Percentiles rank a stretch among this genome's conserved stretches.
Evolutionary conservation across 1,139 yeast species (phyloP).

Genomic region (Suhomyces bolitotheri): DNA sequence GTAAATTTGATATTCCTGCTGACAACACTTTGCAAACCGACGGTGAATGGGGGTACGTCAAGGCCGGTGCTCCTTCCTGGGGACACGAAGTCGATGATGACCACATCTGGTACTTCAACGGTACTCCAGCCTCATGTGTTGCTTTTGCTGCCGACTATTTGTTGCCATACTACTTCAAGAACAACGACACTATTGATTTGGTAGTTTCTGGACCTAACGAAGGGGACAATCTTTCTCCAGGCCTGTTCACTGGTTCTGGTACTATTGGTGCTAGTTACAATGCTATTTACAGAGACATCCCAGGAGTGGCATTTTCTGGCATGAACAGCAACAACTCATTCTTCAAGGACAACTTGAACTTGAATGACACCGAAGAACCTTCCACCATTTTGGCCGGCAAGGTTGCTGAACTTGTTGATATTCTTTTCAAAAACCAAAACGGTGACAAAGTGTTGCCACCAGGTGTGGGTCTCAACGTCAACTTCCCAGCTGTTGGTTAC

Average conservation of each 20-base stretch:
- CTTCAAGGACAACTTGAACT: slow-evolving; percentile 39
- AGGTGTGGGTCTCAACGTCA: slow-evolving; percentile 49
- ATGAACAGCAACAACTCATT: slow-evolving; percentile 46
- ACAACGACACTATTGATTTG: slow-evolving; percentile 38
- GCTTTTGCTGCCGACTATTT: slow-evolving; percentile 46
- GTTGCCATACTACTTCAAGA: slow-evolving; percentile 38
- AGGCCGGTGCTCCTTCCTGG: slow-evolving; percentile 49
- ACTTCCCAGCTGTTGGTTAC: slow-evolving; percentile 46
- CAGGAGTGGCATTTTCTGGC: slow-evolving; percentile 49
- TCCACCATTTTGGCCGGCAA: slow-evolving; percentile 44
- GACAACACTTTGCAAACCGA: slow-evolving; percentile 40
- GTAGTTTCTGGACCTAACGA: slow-evolving; percentile 51
- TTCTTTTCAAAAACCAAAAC: slow-evolving; percentile 35
- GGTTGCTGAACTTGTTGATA: slow-evolving; percentile 39
- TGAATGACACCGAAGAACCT: slow-evolving; percentile 32
- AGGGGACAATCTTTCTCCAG: slow-evolving; percentile 45
- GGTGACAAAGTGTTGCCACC: slow-evolving; percentile 39
- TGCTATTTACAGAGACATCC: slow-evolving; percentile 43
- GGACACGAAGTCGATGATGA: slow-evolving; percentile 45
- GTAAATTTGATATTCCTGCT: slow-evolving; percentile 50
- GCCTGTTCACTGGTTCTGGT: slow-evolving; percentile 43
- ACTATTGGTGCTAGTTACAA: slow-evolving; percentile 49
- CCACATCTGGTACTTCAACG: slow-evolving; percentile 51
- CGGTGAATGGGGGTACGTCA: slow-evolving; percentile 45
- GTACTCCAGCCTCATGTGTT: slow-evolving; percentile 48